Conservation (phyloP, 441 rosid species). For the Populus tomentosa region DNA sequence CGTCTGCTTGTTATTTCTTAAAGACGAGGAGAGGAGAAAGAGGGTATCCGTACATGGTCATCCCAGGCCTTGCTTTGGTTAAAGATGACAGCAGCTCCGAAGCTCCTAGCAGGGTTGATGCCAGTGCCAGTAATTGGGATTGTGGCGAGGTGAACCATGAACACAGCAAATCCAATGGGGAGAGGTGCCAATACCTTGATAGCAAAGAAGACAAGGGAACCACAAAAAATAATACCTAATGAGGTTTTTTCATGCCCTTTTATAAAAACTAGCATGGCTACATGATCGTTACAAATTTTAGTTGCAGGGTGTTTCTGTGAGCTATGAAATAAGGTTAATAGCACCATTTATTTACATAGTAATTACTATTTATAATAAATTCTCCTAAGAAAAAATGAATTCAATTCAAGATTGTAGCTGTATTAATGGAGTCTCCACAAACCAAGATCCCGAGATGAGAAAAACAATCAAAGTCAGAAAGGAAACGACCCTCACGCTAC, state of each 20-base stretch:
- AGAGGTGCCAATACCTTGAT: conserved; percentile 69
- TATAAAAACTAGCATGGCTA: neutral
- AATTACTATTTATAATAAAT: no score
- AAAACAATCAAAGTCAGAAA: neutral
- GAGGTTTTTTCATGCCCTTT: neutral
- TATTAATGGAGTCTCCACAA: neutral
- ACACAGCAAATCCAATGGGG: conserved; percentile 84
- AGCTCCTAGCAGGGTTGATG: conserved; percentile 80
- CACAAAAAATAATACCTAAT: neutral
- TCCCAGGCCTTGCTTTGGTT: conserved; percentile 71
- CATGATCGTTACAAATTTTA: neutral
- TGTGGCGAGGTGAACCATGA: conserved; percentile 80
- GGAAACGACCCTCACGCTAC: conserved; percentile 6
- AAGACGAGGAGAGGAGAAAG: neutral
- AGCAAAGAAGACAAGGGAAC: neutral
- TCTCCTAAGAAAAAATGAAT: no score
- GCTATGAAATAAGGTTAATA: no score
- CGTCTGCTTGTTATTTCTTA: neutral
- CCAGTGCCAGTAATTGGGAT: conserved; percentile 79
- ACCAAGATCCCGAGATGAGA: conserved; percentile 1
- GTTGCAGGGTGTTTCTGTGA: neutral
- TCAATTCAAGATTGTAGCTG: neutral
- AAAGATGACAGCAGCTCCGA: conserved; percentile 76
- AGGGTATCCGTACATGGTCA: conserved; percentile 45
- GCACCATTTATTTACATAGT: no score